These are phyloP conservation scores for Gymnopus androsaceus DNA, from an alignment of 1,284 basidiomycete species.

Conservation along the genomic window DNA sequence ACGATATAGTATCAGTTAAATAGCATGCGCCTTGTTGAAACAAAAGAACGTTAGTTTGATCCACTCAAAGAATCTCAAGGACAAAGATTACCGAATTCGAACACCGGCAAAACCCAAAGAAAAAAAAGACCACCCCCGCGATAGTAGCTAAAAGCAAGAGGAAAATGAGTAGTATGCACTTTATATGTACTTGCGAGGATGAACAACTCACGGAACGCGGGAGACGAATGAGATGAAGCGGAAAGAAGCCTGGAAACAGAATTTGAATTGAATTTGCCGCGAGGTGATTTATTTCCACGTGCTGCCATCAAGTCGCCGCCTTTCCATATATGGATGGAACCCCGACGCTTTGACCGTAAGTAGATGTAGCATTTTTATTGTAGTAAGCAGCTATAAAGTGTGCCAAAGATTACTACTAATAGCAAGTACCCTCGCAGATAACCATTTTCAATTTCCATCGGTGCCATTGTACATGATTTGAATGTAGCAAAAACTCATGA, in stretches of 20 bases:
- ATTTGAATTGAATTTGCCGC: background rate
- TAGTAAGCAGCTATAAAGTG: too few relatives aligned
- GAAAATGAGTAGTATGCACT: background rate
- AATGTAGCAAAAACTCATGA: conserved; percentile 4
- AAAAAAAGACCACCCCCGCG: background rate
- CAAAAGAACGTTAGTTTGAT: background rate
- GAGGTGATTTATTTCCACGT: background rate
- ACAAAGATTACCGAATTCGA: conserved; percentile 10
- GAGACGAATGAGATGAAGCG: background rate
- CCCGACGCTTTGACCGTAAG: too few relatives aligned
- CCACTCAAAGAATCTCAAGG: background rate
- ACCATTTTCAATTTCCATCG: background rate
- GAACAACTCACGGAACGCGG: background rate
- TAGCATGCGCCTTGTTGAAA: conserved; percentile 8
- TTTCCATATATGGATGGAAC: too few relatives aligned
- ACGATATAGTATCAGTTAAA: conserved; percentile 4
- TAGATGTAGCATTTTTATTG: too few relatives aligned
- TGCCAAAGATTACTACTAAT: background rate
- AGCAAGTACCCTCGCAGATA: too few relatives aligned
- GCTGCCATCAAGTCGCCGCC: too few relatives aligned
- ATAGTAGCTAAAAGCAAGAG: background rate
- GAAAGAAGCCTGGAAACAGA: background rate
- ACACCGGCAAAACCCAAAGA: background rate
- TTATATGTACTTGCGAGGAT: background rate
- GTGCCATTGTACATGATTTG: conserved; percentile 11